Evolutionary conservation across 116 monocot species (phyloP), one percentile per base, ranked within the genome.

Genomic region (Dioscorea cayenensis): DNA sequence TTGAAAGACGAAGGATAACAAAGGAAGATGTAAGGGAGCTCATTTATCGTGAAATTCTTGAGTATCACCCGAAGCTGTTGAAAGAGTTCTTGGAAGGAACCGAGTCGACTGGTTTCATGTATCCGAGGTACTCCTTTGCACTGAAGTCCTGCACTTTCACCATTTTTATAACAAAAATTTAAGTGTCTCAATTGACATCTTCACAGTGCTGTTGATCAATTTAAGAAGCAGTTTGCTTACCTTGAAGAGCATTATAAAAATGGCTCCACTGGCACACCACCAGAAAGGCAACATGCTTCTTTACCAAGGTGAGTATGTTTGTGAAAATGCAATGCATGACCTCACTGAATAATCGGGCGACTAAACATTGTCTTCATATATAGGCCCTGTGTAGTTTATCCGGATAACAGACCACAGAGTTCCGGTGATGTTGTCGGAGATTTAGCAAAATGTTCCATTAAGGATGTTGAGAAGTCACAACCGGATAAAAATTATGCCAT

Each of bases 201-300:
- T 84, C 82, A 27, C 78, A 92, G 92, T 86, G 92, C 92, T 59
- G 92, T 89, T 66, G 92, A 92, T 77, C 92, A 92, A 50, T 92
- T 92, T 64, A 92, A 92, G 72, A 92, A 92, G 74, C 92, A 92
- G 72, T 92, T 92, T 89, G 84, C 92, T 74, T 89, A 92, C 78
- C 92, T 92, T 70, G 92, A 92, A 76, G 92, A 92, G 70, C 82
- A 92, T 55, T 92, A 92, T 75, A 84, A 78, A 77, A 92, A 83
- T 50, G 92, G 89, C 49, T 67, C 80, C 38, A 72, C 79, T 27
- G 89, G 78, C 36, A 28, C 86, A 37, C 82, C 92, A 69, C 92
- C 78, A 67, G 92, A 84, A 76, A 89, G 92, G 62, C 92, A 89
- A 66, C 92, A 92, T 78, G 76, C 89, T 36, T 92, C 89, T 28